Base-by-base conservation (phyloP, 768 basidiomycete genomes). In the Cyclocybe cylindracea region DNA sequence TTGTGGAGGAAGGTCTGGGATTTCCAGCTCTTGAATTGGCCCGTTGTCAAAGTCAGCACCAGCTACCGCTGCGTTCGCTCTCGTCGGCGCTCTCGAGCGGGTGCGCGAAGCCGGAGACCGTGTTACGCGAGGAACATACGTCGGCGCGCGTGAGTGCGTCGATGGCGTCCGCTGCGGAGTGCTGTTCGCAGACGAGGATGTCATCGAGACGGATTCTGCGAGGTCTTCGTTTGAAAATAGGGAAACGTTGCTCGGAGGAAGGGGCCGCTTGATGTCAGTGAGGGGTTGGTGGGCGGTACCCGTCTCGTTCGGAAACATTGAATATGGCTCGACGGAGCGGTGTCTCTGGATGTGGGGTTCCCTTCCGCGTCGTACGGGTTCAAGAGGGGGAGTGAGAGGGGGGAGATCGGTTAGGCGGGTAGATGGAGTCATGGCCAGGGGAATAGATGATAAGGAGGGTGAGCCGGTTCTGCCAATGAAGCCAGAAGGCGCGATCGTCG, bases 91-190 rank as follows among this genome's bases (percentile, higher is more conserved):
- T 46, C 59, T 58, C n/a, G 55, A 19, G 10, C 53, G 50, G 5
- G 58, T 48, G 9, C 59, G 48, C 2, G 24, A 24, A 24, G 24
- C 24, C 5, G 24, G 24, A 24, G 24, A 24, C 24, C 24, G 24
- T 5, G 24, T 24, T 24, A 24, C 24, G 13, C 57, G 54, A 6
- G 51, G 53, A 10, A 60, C 55, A 14, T 62, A 62, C 7, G 61
- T 58, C 2, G 61, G 61, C 18, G 56, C 58, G 4, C 58, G 55
- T 9, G 61, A 59, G 18, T 53, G 55, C 44, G 54, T 14, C 56
- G 56, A 31, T 39, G 34, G n/a, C 46, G 44, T 33, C 42, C 10
- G 52, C 33, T 35, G 33, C n/a, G 40, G 43, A 33, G 37, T 42
- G 10, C 38, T 40, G 37, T 51, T 51, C 5, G 60, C 55, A 2